These are phyloP conservation scores for Fusarium heterosporum DNA, from an alignment of 2,329 filamentous ascomycete species.

Conservation along the genomic window DNA sequence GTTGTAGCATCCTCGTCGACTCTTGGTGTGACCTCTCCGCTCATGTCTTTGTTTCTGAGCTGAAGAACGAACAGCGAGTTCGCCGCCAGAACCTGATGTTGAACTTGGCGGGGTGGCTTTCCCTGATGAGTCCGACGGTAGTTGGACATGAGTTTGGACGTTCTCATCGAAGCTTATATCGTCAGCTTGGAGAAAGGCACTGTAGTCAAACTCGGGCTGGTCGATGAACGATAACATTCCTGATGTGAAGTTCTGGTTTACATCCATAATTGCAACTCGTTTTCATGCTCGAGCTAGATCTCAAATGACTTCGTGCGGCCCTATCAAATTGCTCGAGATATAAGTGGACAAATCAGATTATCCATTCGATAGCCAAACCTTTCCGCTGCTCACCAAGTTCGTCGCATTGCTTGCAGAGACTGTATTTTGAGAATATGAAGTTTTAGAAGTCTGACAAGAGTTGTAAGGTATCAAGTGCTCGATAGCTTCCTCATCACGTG, in stretches of 20 bases:
- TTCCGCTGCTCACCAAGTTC: background rate
- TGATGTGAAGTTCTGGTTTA: constrained; percentile 43
- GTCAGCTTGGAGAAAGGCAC: constrained; percentile 52
- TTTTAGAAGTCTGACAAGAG: constrained; percentile 5
- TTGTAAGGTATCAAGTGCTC: constrained; percentile 10
- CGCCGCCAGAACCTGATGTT: constrained; percentile 36
- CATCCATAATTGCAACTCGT: constrained; percentile 45
- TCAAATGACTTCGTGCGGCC: constrained; percentile 2
- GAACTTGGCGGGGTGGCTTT: constrained; percentile 50
- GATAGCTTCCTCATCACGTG: constrained; percentile 39
- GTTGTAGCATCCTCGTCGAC: constrained; percentile 73
- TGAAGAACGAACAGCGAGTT: constrained; percentile 31
- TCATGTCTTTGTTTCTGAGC: constrained; percentile 56
- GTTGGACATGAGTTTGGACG: constrained; percentile 26
- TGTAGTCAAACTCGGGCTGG: constrained; percentile 55
- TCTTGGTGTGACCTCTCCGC: constrained; percentile 74
- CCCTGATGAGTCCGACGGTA: constrained; percentile 48
- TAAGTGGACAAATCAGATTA: background rate
- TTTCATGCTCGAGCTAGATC: background rate
- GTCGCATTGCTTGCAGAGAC: background rate
- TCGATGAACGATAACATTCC: constrained; percentile 49
- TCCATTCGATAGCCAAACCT: background rate
- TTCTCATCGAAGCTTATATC: constrained; percentile 40
- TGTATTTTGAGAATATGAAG: background rate
- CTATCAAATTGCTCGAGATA: background rate